These are phyloP conservation scores for Erysimum cheiri DNA, from an alignment of 441 rosid genomes.

Conservation along the genomic window DNA sequence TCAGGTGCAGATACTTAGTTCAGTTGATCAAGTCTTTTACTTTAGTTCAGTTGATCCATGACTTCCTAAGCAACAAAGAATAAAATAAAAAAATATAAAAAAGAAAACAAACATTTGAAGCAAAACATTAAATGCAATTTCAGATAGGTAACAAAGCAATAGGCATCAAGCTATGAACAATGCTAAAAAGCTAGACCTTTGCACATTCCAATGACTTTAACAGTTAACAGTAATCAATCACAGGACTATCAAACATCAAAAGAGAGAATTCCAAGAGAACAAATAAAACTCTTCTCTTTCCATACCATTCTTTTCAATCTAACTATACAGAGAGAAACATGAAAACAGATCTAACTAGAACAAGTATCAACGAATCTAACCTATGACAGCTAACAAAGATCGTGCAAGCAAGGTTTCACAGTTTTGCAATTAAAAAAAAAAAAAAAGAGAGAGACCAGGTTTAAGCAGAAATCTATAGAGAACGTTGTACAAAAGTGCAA, in stretches of 20 bases:
- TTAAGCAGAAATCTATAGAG: background rate
- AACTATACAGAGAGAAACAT: conserved; percentile 28
- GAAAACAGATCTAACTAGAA: conserved; percentile 30
- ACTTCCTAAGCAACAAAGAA: conserved; percentile 32
- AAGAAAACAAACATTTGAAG: conserved; percentile 25
- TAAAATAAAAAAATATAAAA: background rate
- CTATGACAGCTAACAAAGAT: conserved; percentile 23
- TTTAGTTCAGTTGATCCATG: too few species aligned
- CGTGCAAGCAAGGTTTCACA: conserved; percentile 25
- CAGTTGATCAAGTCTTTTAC: conserved; percentile 23
- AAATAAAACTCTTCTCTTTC: background rate
- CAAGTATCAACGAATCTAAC: conserved; percentile 19
- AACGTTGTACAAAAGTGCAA: conserved; percentile 12
- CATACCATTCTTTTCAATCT: background rate
- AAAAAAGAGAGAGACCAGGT: background rate
- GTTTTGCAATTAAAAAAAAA: conserved; percentile 20
- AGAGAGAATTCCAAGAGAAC: conserved; percentile 3
- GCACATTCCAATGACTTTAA: conserved; percentile 29
- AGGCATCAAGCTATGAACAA: conserved; percentile 39
- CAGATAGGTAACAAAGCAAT: conserved; percentile 30
- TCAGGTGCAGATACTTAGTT: conserved; percentile 5
- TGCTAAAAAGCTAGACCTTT: conserved; percentile 38
- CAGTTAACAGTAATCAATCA: conserved; percentile 36
- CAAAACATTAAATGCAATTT: conserved; percentile 36
- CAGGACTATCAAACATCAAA: conserved; percentile 41